A percentile compares a stretch with the other conserved stretches of the same genome.
Conservation (phyloP, 1,284 basidiomycete species). For the Pseudozyma flocculosa region DNA sequence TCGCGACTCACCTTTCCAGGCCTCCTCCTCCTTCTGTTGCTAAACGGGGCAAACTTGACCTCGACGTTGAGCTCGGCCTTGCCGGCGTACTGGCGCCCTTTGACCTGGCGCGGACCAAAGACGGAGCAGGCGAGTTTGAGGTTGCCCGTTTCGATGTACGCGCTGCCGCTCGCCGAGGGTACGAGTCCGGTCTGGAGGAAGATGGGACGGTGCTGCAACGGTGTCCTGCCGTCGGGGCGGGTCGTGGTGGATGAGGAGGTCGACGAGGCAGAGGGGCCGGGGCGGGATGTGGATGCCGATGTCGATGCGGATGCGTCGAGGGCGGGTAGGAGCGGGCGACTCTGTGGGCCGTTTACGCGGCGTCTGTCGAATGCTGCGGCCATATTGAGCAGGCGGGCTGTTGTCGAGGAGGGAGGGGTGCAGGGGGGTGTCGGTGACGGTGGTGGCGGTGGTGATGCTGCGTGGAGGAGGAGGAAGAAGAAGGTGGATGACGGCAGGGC, state of each 20-base stretch:
- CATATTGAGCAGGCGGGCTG: too few relatives aligned
- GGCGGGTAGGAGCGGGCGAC: slow-evolving; percentile 17
- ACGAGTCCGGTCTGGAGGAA: slow-evolving; percentile 79
- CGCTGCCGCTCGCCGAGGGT: slow-evolving; percentile 88
- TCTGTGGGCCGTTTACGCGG: neutral
- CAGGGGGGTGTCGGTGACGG: too few relatives aligned
- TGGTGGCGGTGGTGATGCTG: too few relatives aligned
- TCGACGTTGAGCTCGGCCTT: slow-evolving; percentile 88
- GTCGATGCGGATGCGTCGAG: neutral
- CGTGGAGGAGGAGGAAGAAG: too few relatives aligned
- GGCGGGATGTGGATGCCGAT: too few relatives aligned
- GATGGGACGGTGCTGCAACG: slow-evolving; percentile 60
- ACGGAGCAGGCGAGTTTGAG: slow-evolving; percentile 94
- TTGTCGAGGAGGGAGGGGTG: too few relatives aligned
- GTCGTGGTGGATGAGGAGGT: slow-evolving; percentile 6
- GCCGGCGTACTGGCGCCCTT: slow-evolving; percentile 73
- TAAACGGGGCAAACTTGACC: slow-evolving; percentile 94
- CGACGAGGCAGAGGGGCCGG: too few relatives aligned
- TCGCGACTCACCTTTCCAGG: slow-evolving; percentile 76
- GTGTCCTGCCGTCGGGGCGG: slow-evolving; percentile 14
- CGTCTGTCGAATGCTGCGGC: too few relatives aligned
- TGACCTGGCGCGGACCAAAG: slow-evolving; percentile 89
- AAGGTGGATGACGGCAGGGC: too few relatives aligned
- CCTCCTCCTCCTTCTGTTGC: slow-evolving; percentile 71
- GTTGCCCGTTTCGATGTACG: slow-evolving; percentile 84